Conservation (phyloP, 1,139 yeast genomes). For the Diutina siamensis region DNA sequence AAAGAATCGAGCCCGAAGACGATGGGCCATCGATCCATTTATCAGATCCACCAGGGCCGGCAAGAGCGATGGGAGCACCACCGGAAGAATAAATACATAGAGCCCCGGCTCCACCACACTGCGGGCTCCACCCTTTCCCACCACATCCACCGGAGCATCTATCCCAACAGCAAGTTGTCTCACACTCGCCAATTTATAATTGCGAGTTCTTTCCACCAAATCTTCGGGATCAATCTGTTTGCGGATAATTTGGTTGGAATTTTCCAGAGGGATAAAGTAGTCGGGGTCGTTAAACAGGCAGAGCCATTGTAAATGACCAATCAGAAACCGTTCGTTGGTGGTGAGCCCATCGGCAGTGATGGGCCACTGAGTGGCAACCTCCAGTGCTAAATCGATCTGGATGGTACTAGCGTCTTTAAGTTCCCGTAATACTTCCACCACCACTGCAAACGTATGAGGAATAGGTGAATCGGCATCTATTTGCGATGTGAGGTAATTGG, state of each 20-base stretch:
- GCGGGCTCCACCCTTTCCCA: background rate
- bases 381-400: conserved; percentile 23
- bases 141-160: background rate
- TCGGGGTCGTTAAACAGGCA: conserved; percentile 33
- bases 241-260: conserved; percentile 21
- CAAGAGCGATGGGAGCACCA: conserved; percentile 54
- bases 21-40: conserved; percentile 33
- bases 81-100: conserved; percentile 66
- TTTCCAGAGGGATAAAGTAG: conserved; percentile 22
- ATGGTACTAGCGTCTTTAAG: conserved; percentile 18
- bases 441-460: conserved; percentile 36
- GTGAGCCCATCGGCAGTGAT: conserved; percentile 32
- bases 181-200: conserved; percentile 19
- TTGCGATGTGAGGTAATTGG: conserved; percentile 29
- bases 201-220: conserved; percentile 26
- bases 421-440: conserved; percentile 28
- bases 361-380: conserved; percentile 39
- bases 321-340: conserved; percentile 34
- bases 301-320: conserved; percentile 39
- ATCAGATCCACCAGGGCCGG: conserved; percentile 63
- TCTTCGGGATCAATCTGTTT: conserved; percentile 22
- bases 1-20: conserved; percentile 6
- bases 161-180: conserved; percentile 13
- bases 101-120: conserved; percentile 40
- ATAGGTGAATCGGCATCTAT: conserved; percentile 32